These are phyloP conservation scores for Trifolium repens DNA, from an alignment of 306 rosid species.

Conservation along the genomic window DNA sequence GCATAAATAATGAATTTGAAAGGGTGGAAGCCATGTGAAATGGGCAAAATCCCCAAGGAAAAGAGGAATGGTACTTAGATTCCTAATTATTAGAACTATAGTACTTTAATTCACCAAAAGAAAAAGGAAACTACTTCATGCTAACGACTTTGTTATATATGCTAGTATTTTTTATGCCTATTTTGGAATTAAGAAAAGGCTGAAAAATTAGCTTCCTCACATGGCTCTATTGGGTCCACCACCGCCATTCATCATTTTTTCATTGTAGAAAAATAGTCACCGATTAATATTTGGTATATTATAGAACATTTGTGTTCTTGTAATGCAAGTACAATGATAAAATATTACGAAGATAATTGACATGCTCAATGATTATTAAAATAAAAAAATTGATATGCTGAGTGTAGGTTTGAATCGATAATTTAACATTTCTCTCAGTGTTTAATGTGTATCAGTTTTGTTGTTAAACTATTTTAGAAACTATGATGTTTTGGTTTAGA, in stretches of 20 bases:
- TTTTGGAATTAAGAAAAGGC: constrained; percentile 49
- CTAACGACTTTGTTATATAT: constrained; percentile 34
- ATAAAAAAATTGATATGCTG: no score
- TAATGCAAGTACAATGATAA: no score
- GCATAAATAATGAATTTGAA: constrained; percentile 43
- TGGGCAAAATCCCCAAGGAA: constrained; percentile 46
- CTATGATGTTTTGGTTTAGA: no score
- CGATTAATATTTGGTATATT: not conserved
- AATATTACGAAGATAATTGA: no score
- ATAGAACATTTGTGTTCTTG: not conserved
- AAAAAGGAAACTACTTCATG: constrained; percentile 40
- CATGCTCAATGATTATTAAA: no score
- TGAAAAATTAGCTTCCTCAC: constrained; percentile 62
- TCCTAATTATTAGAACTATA: constrained; percentile 49
- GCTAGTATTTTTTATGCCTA: constrained; percentile 43
- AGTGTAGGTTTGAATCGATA: no score
- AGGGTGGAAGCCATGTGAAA: constrained; percentile 81
- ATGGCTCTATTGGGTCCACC: constrained; percentile 59
- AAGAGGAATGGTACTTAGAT: constrained; percentile 44
- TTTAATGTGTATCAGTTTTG: no score
- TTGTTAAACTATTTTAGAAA: no score
- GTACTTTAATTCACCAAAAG: constrained; percentile 13
- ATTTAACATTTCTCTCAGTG: no score
- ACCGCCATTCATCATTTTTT: constrained; percentile 48
- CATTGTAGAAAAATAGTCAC: not conserved